Evolutionary conservation across 345 rosid genomes (phyloP), one percentile per base, ranked within the genome.

Genomic region (Turnera subulata): DNA sequence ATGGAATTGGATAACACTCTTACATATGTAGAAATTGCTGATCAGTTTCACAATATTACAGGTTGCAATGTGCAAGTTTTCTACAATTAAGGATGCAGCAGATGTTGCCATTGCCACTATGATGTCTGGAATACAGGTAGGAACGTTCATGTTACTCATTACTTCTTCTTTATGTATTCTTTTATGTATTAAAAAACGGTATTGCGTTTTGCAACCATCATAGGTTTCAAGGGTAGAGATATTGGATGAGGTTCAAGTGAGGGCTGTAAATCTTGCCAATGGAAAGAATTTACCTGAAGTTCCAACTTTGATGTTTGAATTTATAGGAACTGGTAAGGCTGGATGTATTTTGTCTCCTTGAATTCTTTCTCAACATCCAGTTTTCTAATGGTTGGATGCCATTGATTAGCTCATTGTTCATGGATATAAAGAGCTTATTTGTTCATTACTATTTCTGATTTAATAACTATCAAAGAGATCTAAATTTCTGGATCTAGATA

Each of bases 11-110:
- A n/a, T n/a, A n/a, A n/a, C n/a, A n/a, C n/a, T n/a, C n/a, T n/a
- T n/a, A n/a, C n/a, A n/a, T n/a, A n/a, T 29, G 35, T 29, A 8
- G 5, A 8, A 29, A 29, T 29, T 29, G 35, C 35, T 29, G 49
- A 64, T 23, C 3, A 4, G 21, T 46, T 15, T 33, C 18, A 53
- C 51, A 16, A 69, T 58, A 50, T 61, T 79, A 42, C 82, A 92
- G 98, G 96, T 88, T 59, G 96, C 98, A 66, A 76, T 83, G 86
- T 92, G 95, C 65, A 92, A 86, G 76, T 92, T 88, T 61, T 93
- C 95, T 26, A 75, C 96, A 21, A 68, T 92, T 42, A 88, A 92
- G 74, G 98, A 86, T 80, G 98, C 96, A 39, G 96, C 98, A 63
- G 93, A 92, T 64, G 98, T 92, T 71, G 90, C 98, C 33, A 88